Conservation (phyloP, 352 stramenopile genomes). For the Phytophthora boehmeriae region DNA sequence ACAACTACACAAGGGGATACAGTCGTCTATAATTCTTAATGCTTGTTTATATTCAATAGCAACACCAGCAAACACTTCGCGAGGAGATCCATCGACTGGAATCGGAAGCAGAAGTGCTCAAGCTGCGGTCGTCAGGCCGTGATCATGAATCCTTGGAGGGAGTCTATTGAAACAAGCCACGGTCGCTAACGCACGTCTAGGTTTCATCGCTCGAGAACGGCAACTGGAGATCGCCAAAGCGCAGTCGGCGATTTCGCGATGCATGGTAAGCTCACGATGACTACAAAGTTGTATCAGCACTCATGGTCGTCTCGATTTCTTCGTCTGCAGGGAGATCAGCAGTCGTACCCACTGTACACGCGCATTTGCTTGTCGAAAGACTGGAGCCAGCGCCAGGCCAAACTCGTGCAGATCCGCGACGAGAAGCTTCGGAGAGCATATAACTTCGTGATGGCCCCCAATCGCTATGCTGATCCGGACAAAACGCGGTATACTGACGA, state of each 20-base stretch:
- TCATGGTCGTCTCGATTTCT: not conserved
- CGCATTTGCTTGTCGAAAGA: constrained; percentile 21
- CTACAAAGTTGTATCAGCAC: not conserved
- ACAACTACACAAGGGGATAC: not conserved
- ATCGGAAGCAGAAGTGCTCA: constrained; percentile 19
- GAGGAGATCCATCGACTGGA: constrained; percentile 10
- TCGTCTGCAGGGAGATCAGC: constrained; percentile 8
- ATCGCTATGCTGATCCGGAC: constrained; percentile 7
- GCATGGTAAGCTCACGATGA: constrained; percentile 9
- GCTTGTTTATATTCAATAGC: not conserved
- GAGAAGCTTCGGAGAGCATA: constrained; percentile 23
- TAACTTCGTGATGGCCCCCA: constrained; percentile 23
- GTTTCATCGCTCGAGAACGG: not conserved
- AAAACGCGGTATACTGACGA: constrained; percentile 28
- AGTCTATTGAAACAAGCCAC: constrained; percentile 1
- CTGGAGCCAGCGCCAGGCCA: constrained; percentile 9
- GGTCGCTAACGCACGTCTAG: constrained; percentile 5
- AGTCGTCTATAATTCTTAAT: not conserved
- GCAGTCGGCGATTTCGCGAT: constrained; percentile 13
- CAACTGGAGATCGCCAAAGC: constrained; percentile 21
- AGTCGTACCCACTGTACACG: constrained; percentile 26
- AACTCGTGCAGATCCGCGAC: constrained; percentile 15
- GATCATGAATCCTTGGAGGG: constrained; percentile 1
- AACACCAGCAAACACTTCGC: constrained; percentile 13
- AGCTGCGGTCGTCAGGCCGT: not conserved